phyloP scores from a whole-genome alignment of 257 asterid species.

The Solanum pimpinellifolium region DNA sequence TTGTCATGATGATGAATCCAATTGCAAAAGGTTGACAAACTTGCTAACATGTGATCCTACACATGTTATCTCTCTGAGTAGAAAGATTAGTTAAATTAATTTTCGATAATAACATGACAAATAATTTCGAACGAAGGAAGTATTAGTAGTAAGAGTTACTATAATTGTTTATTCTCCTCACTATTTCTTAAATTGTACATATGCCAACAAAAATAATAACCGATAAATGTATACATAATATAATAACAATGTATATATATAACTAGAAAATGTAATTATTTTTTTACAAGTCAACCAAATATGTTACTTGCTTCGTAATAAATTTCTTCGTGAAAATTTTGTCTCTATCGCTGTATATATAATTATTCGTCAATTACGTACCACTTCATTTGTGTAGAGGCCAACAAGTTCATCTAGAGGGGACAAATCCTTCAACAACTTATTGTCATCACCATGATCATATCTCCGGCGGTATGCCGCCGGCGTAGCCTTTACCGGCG shows the following conservation, averaged over 20 bases:
- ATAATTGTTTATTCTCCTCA: too few species aligned
- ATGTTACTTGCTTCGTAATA: neutral
- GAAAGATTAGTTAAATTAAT: too few species aligned
- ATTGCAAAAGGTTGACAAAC: too few species aligned
- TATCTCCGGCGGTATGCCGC: neutral
- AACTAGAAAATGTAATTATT: neutral
- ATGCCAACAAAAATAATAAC: neutral
- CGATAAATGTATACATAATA: neutral
- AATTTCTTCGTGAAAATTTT: neutral
- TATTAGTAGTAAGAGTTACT: too few species aligned
- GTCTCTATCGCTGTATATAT: too few species aligned
- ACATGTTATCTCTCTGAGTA: too few species aligned
- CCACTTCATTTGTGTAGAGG: neutral
- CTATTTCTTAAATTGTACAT: neutral
- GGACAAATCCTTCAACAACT: neutral
- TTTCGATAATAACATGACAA: too few species aligned
- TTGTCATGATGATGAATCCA: too few species aligned
- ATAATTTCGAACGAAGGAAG: too few species aligned
- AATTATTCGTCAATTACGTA: neutral
- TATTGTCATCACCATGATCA: neutral
- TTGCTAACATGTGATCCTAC: too few species aligned
- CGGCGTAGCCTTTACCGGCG: neutral
- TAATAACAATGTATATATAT: neutral
- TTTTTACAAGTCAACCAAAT: neutral
- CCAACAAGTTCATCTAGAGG: neutral